Evolutionary conservation across 495 filamentous ascomycete genomes (phyloP).

Genomic region (Penicillium coffeae): DNA sequence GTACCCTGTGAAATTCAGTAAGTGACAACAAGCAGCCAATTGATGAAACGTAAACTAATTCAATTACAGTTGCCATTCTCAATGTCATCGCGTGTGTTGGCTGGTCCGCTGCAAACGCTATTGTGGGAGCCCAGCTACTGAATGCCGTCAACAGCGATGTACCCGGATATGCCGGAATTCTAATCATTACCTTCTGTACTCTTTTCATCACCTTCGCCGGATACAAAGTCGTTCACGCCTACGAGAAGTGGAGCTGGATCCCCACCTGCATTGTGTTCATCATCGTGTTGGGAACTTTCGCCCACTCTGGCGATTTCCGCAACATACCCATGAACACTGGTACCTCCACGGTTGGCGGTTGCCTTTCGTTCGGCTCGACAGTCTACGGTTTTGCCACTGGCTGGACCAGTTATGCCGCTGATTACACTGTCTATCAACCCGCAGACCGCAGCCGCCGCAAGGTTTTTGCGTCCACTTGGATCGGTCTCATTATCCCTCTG

Average conservation of each 20-base stretch:
- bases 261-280: slow-evolving; percentile 75
- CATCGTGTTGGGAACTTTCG: slow-evolving; percentile 69
- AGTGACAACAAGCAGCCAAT: slow-evolving; percentile 21
- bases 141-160: slow-evolving; percentile 68
- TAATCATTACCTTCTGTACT: slow-evolving; percentile 70
- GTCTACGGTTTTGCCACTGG: slow-evolving; percentile 77
- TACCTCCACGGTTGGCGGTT: slow-evolving; percentile 55
- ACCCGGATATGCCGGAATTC: slow-evolving; percentile 71
- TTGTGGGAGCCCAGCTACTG: slow-evolving; percentile 80
- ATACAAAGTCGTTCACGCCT: slow-evolving; percentile 76
- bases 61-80: slow-evolving; percentile 59
- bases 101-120: slow-evolving; percentile 72
- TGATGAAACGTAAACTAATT: background rate
- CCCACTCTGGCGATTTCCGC: slow-evolving; percentile 67
- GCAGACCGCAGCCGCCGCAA: slow-evolving; percentile 50
- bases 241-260: slow-evolving; percentile 78
- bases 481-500: slow-evolving; percentile 66
- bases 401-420: slow-evolving; percentile 76
- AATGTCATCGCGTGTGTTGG: slow-evolving; percentile 75
- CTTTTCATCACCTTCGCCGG: slow-evolving; percentile 70
- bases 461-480: slow-evolving; percentile 67
- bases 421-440: slow-evolving; percentile 84
- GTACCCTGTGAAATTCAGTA: slow-evolving; percentile 66
- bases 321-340: slow-evolving; percentile 64
- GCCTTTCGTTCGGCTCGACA: slow-evolving; percentile 70